A percentile compares a stretch with the other conserved stretches of the same genome.
Conservation (phyloP, 106 monocot genomes). For the Cymbidium sinense region DNA sequence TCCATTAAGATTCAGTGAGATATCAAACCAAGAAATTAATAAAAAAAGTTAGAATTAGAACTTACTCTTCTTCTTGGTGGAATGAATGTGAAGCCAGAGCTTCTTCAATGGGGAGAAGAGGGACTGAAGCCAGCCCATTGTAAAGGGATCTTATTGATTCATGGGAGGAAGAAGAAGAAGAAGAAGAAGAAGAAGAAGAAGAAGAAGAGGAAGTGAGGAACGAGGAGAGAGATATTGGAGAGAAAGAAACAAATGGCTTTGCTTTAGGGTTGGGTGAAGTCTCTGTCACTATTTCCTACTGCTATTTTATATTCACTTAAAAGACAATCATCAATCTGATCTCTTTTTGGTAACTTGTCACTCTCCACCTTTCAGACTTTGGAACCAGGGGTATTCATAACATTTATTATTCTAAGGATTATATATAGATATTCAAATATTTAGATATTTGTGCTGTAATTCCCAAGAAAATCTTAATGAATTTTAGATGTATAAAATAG, state of each 20-base stretch:
- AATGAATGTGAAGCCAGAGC: conserved; percentile 49
- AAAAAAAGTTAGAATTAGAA: conserved; percentile 1
- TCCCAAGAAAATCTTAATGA: too few relatives aligned
- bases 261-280: conserved; percentile 15
- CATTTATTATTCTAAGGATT: too few relatives aligned
- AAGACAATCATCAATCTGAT: not conserved
- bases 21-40: not conserved
- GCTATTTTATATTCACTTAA: not conserved
- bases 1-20: not conserved
- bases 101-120: conserved; percentile 57
- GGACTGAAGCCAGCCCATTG: conserved; percentile 55
- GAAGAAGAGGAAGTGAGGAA: not conserved
- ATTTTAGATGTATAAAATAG: too few relatives aligned
- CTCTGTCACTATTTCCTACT: conserved; percentile 15
- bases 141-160: not conserved
- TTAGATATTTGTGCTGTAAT: too few relatives aligned
- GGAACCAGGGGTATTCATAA: too few relatives aligned
- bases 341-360: conserved; percentile 12
- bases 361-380: conserved; percentile 11
- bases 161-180: not conserved
- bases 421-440: too few relatives aligned
- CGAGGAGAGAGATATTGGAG: too few relatives aligned
- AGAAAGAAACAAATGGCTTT: not conserved
- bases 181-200: not conserved
- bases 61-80: conserved; percentile 23